Evolutionary conservation across 2,329 filamentous ascomycete genomes (phyloP), one percentile per base, ranked within the genome.

Genomic region (Cercospora zeae-maydis): DNA sequence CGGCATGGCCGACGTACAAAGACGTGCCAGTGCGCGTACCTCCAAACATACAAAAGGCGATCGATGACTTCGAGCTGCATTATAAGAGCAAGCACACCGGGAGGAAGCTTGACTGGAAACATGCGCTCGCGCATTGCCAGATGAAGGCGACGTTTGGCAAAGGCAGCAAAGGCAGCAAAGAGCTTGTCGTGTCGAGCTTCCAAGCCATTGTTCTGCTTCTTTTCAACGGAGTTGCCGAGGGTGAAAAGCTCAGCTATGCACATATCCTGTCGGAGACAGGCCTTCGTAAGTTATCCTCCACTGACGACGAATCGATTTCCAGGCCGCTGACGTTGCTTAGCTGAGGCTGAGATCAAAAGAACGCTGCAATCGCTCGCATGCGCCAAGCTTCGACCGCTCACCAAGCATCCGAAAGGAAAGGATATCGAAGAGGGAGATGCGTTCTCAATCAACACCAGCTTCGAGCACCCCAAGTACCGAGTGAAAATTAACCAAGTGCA

Each of bases 401-500:
- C 80, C 47, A 99, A 99, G 78, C 85, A 88, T 65, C 95, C 95
- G 36, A 92, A 91, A 76, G 89, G 91, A 58, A 70, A 69, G 57
- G 93, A 99, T 0, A 87, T 99, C 68, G 84, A 84, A 63, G 73
- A 81, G 0, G 91, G 85, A 0, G 96, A 99, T 77, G 90, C 88
- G 0, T 99, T 99, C 72, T 86, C 86, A 0, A 88, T 96, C 72
- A 97, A 97, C 78, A 77, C 83, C 49, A 75, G 75, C 14, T 99
- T 99, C 77, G 80, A 80, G 2, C 89, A 97, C 73, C 84, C 88
- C 19, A 96, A 95, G 77, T 90, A 91, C 77, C 87, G 92, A 61
- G 88, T 99, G 79, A 99, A 99, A 81, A 97, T 99, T 81, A 99
- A 98, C 79, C 93, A 97, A 78, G 95, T 99, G 70, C 95, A 99